A percentile compares a stretch with the other conserved stretches of the same genome.
Conservation (phyloP, 345 rosid genomes). For the Brassica incana region DNA sequence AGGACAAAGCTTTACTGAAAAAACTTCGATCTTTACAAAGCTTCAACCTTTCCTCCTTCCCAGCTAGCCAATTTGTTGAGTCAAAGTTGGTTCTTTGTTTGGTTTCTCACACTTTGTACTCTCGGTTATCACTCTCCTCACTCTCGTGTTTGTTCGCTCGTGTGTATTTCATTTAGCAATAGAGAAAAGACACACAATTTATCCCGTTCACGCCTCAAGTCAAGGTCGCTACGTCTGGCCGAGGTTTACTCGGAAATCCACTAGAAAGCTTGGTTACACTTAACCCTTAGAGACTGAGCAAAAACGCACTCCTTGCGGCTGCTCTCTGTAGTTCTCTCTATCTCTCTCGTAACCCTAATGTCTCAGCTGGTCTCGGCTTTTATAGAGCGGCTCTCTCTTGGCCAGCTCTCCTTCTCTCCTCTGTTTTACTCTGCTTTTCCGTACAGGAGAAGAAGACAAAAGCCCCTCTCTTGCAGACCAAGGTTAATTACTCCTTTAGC, state of each 20-base stretch:
- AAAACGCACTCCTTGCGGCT: background rate
- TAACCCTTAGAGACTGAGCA: background rate
- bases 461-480: no score
- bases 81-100: no score
- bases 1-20: background rate
- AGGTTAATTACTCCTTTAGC: no score
- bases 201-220: background rate
- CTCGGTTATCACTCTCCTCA: background rate
- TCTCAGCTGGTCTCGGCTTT: background rate
- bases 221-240: background rate
- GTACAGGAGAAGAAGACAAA: no score
- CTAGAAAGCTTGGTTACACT: background rate
- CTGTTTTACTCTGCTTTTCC: no score
- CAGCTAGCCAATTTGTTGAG: background rate
- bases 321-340: background rate
- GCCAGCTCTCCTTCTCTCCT: no score
- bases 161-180: background rate
- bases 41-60: background rate
- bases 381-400: no score
- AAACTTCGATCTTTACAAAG: background rate
- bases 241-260: background rate
- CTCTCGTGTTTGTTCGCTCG: background rate
- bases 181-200: background rate
- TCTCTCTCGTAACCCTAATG: background rate
- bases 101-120: no score